Conservation (phyloP, 2,329 filamentous ascomycete genomes). For the Penicillium sp. region DNA sequence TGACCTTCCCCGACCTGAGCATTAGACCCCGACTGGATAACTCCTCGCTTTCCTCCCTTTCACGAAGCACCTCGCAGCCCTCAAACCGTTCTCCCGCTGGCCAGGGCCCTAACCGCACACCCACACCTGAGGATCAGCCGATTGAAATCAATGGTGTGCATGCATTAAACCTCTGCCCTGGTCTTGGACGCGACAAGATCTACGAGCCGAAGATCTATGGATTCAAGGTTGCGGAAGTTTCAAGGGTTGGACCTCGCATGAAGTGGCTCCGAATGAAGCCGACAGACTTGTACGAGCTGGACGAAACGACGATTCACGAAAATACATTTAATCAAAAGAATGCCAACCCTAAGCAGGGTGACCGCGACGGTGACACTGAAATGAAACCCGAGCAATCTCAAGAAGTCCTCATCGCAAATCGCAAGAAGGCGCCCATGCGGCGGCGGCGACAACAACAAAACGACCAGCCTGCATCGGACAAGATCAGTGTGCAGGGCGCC, state of each 20-base stretch:
- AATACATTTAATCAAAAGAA: slow-evolving; percentile 31
- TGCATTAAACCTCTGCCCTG: slow-evolving; percentile 83
- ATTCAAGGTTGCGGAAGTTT: slow-evolving; percentile 89
- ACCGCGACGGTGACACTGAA: slow-evolving; percentile 44
- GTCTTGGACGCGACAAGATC: slow-evolving; percentile 78
- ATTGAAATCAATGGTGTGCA: slow-evolving; percentile 80
- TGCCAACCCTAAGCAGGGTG: slow-evolving; percentile 29
- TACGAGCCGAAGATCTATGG: slow-evolving; percentile 97
- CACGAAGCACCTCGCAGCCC: slow-evolving; percentile 23
- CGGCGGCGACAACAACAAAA: slow-evolving; percentile 36
- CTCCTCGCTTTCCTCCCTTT: slow-evolving; percentile 29
- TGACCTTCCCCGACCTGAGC: slow-evolving; percentile 97
- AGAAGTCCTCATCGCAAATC: slow-evolving; percentile 44
- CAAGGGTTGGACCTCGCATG: slow-evolving; percentile 90
- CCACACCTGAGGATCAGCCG: slow-evolving; percentile 52
- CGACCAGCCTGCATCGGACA: slow-evolving; percentile 27
- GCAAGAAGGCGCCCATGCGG: slow-evolving; percentile 50
- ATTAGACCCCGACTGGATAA: slow-evolving; percentile 70
- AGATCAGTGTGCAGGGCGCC: slow-evolving; percentile 39
- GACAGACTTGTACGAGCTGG: slow-evolving; percentile 75
- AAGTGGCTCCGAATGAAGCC: slow-evolving; percentile 92
- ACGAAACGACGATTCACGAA: slow-evolving; percentile 63
- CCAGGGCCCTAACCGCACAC: slow-evolving; percentile 32
- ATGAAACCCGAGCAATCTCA: slow-evolving; percentile 39
- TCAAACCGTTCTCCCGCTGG: slow-evolving; percentile 30